phyloP scores from a whole-genome alignment of 1,139 yeast genomes.

The Geotrichum klebahnii region DNA sequence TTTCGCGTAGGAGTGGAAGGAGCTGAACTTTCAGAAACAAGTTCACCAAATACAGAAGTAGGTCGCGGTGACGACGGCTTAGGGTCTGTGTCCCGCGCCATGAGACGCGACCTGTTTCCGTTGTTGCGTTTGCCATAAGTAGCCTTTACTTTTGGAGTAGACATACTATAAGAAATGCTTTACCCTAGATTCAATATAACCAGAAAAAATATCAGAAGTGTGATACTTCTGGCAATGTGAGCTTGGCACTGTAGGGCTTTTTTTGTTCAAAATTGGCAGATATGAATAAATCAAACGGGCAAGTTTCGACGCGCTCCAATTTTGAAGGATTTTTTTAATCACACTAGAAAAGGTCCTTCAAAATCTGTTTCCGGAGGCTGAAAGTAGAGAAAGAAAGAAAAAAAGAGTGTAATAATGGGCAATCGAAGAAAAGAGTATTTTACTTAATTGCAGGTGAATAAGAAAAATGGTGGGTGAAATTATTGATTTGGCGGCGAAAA shows the following conservation, averaged over 20 bases:
- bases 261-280: no score
- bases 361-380: no score
- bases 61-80: constrained; percentile 1
- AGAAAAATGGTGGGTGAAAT: no score
- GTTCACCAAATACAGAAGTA: not conserved
- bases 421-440: no score
- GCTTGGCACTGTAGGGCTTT: no score
- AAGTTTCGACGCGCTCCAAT: not conserved
- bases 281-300: not conserved
- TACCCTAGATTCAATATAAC: no score
- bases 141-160: constrained; percentile 6
- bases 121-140: constrained; percentile 18
- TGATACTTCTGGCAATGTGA: no score
- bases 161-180: not conserved
- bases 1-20: not conserved
- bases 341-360: no score
- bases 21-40: not conserved
- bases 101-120: constrained; percentile 7
- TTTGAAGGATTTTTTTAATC: no score
- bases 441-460: no score
- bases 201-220: no score
- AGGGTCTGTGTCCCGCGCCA: constrained; percentile 11
- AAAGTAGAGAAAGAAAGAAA: constrained; percentile 6
- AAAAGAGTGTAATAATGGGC: not conserved
- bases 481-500: no score